A percentile compares a stretch with the other conserved stretches of the same genome.
phyloP scores from a whole-genome alignment of 805 yeast species.

The Scheffersomyces stipitis region DNA sequence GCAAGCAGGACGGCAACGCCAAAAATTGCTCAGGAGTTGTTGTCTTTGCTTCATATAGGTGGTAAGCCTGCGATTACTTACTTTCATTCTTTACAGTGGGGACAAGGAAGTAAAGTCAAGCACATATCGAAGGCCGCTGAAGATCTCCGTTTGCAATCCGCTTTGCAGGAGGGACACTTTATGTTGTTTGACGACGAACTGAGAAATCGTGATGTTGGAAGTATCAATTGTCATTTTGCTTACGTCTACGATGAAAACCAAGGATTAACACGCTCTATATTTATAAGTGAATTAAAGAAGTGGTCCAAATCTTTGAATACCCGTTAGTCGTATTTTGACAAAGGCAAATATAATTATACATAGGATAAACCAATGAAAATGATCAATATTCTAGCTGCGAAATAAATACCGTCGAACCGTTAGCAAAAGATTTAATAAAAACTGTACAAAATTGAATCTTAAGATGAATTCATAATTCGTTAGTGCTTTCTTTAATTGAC shows the following conservation, averaged over 20 bases:
- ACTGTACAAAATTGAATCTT: constrained; percentile 15
- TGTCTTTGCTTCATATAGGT: constrained; percentile 52
- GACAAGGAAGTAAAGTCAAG: constrained; percentile 57
- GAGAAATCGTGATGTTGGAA: constrained; percentile 74
- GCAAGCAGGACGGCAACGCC: constrained; percentile 85
- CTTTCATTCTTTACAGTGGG: constrained; percentile 69
- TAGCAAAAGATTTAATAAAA: background rate
- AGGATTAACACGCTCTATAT: constrained; percentile 59
- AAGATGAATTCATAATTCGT: constrained; percentile 17
- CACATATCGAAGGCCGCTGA: constrained; percentile 54
- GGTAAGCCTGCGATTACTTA: constrained; percentile 50
- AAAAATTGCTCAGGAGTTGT: constrained; percentile 64
- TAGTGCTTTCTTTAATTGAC: constrained; percentile 34
- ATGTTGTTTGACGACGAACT: constrained; percentile 76
- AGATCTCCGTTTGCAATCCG: constrained; percentile 46
- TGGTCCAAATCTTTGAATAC: too few species aligned
- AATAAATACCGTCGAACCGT: background rate
- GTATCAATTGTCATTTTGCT: constrained; percentile 68
- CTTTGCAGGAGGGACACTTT: constrained; percentile 42
- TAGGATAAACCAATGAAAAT: background rate
- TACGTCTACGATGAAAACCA: constrained; percentile 55
- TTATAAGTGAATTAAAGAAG: constrained; percentile 41
- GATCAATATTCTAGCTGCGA: background rate
- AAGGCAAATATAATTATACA: background rate
- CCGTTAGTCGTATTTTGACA: too few species aligned